Evolutionary conservation across 208 protist species (phyloP).

Genomic region (Phytomonas francai): DNA sequence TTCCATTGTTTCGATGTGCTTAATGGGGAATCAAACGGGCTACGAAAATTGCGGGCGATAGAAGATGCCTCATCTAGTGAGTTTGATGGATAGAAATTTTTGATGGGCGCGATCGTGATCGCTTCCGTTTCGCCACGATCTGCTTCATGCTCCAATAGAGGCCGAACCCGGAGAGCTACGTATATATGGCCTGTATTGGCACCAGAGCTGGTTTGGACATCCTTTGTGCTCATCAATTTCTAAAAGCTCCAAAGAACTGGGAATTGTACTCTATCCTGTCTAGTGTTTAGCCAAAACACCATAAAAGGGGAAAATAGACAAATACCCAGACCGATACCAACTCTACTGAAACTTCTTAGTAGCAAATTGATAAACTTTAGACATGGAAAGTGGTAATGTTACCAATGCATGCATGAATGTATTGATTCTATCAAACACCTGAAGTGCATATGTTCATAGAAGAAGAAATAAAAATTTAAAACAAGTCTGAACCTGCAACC

Average conservation of each 20-base stretch:
- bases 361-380: neutral
- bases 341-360: neutral
- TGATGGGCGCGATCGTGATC: slow-evolving; percentile 1
- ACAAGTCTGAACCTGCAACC: neutral
- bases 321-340: neutral
- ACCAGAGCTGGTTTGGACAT: neutral
- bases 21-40: neutral
- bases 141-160: slow-evolving; percentile 52
- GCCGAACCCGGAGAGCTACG: slow-evolving; percentile 49
- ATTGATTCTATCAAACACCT: neutral
- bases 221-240: neutral
- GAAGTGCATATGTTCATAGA: neutral
- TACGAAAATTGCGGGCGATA: neutral
- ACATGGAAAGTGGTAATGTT: neutral
- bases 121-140: slow-evolving; percentile 23
- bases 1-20: neutral
- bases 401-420: neutral
- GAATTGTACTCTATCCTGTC: neutral
- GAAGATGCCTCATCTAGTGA: neutral
- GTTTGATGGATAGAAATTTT: neutral
- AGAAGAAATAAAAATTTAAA: neutral
- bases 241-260: neutral
- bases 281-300: neutral
- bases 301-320: neutral
- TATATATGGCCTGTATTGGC: slow-evolving; percentile 18